Evolutionary conservation across 148 eudicot genomes (phyloP).

Genomic region (Vaccinium myrtillus): DNA sequence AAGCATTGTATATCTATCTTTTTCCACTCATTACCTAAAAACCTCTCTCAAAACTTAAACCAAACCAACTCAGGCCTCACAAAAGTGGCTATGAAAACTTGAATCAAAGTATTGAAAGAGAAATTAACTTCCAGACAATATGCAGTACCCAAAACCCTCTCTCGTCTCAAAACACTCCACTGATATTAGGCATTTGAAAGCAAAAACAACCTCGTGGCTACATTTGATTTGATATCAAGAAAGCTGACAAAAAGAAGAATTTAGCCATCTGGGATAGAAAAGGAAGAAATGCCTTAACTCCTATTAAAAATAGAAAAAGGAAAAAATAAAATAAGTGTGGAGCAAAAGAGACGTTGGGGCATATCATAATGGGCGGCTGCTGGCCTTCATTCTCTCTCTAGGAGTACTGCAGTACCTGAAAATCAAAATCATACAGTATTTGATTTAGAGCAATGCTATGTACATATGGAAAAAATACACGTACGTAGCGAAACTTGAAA

Average conservation of each 20-base stretch:
- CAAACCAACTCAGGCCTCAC: too few species aligned
- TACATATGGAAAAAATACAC: too few species aligned
- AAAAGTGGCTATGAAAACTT: too few species aligned
- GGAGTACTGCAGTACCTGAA: constrained; percentile 13
- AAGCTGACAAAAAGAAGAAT: background rate
- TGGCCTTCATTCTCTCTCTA: constrained; percentile 17
- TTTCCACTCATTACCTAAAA: too few species aligned
- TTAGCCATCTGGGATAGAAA: background rate
- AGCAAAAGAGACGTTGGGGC: background rate
- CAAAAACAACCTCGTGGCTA: background rate
- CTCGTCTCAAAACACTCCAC: too few species aligned
- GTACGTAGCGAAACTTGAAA: too few species aligned
- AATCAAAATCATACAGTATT: background rate
- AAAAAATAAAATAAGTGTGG: background rate
- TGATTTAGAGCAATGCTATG: background rate
- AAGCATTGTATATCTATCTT: too few species aligned
- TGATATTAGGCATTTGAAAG: too few species aligned
- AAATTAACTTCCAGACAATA: too few species aligned
- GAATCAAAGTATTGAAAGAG: too few species aligned
- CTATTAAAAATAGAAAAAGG: background rate
- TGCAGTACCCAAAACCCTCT: too few species aligned
- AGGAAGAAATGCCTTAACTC: background rate
- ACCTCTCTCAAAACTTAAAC: too few species aligned
- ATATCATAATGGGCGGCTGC: background rate
- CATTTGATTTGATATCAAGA: background rate